phyloP scores from a whole-genome alignment of 1,139 yeast genomes.

The Yamadazyma membranifaciens region DNA sequence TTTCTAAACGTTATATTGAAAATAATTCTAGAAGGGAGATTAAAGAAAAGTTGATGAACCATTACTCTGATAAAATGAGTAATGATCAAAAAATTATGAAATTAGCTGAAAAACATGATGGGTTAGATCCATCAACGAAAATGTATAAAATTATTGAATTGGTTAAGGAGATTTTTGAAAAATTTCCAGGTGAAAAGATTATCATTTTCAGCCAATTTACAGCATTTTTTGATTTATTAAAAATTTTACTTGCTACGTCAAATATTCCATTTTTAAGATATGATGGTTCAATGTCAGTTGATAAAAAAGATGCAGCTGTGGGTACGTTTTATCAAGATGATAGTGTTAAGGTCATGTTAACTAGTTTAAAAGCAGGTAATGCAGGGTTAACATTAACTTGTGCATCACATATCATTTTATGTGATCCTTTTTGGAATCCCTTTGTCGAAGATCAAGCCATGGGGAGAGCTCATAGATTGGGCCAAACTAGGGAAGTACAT shows the following conservation, averaged over 20 bases:
- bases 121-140: slow-evolving; percentile 53
- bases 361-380: slow-evolving; percentile 88
- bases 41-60: slow-evolving; percentile 9
- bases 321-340: slow-evolving; percentile 58
- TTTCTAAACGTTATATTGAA: slow-evolving; percentile 44
- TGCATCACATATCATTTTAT: slow-evolving; percentile 84
- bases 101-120: slow-evolving; percentile 29
- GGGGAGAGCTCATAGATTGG: slow-evolving; percentile 92
- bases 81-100: slow-evolving; percentile 18
- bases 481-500: slow-evolving; percentile 73
- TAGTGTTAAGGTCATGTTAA: slow-evolving; percentile 49
- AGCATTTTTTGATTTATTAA: slow-evolving; percentile 68
- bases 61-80: slow-evolving; percentile 14
- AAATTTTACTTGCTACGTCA: slow-evolving; percentile 50
- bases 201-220: slow-evolving; percentile 87
- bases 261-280: slow-evolving; percentile 59
- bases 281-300: slow-evolving; percentile 78
- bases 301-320: slow-evolving; percentile 60
- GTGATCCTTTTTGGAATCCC: slow-evolving; percentile 98
- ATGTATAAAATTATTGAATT: slow-evolving; percentile 48
- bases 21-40: slow-evolving; percentile 10
- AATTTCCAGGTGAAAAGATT: slow-evolving; percentile 56
- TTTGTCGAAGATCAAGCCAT: slow-evolving; percentile 95
- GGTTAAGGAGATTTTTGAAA: slow-evolving; percentile 38
- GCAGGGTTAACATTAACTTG: slow-evolving; percentile 90